A percentile compares a stretch with the other conserved stretches of the same genome.
Evolutionary conservation across 2,329 filamentous ascomycete species (phyloP).

Genomic region (Fusarium papillatum): DNA sequence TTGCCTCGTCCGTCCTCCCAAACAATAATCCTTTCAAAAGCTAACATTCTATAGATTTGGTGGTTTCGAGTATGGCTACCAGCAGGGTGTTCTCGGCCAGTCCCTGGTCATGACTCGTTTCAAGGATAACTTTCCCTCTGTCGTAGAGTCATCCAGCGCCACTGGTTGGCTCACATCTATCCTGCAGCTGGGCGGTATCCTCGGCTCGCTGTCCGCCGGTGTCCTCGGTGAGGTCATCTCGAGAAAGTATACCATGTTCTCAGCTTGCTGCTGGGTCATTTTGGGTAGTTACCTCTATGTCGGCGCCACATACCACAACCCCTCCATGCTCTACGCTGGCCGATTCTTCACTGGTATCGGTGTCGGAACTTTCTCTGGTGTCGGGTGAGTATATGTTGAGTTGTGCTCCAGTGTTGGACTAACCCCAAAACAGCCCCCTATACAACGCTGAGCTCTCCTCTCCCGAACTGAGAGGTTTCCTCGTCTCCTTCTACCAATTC

Average conservation of each 20-base stretch:
- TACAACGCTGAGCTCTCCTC: constrained; percentile 68
- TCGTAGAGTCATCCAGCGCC: constrained; percentile 59
- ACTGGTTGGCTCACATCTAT: constrained; percentile 66
- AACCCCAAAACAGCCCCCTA: constrained; percentile 46
- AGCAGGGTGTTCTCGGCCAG: constrained; percentile 67
- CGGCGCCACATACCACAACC: constrained; percentile 56
- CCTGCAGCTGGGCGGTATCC: constrained; percentile 63
- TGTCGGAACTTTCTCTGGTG: constrained; percentile 61
- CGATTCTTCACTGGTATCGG: constrained; percentile 64
- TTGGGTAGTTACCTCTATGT: constrained; percentile 60
- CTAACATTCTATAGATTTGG: constrained; percentile 25
- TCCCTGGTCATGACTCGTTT: constrained; percentile 67
- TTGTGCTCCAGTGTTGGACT: not conserved
- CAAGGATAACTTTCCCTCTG: constrained; percentile 61
- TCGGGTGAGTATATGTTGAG: constrained; percentile 29
- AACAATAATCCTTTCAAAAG: accelerated
- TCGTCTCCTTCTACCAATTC: constrained; percentile 76
- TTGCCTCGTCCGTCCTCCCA: constrained; percentile 38
- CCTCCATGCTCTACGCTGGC: constrained; percentile 59
- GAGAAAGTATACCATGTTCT: constrained; percentile 66
- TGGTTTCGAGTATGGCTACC: constrained; percentile 47
- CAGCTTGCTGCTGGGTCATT: constrained; percentile 60
- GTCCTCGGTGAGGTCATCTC: constrained; percentile 63
- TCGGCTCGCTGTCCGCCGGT: constrained; percentile 62
- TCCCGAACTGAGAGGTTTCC: constrained; percentile 75